Evolutionary conservation across 768 basidiomycete genomes (phyloP), one percentile per base, ranked within the genome.

Genomic region (Boletales sp.): DNA sequence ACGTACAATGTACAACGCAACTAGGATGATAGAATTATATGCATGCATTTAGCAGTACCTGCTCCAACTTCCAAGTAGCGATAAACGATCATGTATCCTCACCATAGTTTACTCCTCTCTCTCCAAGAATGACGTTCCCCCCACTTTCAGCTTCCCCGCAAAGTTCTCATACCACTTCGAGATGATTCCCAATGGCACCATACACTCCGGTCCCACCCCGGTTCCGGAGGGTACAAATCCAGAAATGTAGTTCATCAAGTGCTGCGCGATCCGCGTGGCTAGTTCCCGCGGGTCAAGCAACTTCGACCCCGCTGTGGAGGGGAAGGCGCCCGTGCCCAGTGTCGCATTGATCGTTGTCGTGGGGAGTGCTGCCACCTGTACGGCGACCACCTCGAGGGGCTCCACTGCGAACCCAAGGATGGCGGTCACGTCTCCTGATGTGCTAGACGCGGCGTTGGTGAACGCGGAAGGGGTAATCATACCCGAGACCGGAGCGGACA

Each of bases 351-450:
- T 62, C 49, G 61, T 43, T 11, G 54, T 34, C 34, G 52, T 30
- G 2, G 79, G 78, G 17, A 83, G 70, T 6, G 66, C 54, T 14
- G 75, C 72, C 30, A 88, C 66, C 56, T 93, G 83, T 1, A 73
- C 62, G 36, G 79, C 72, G 46, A 94, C 84, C 19, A 76, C 67
- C 0, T 73, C 56, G 8, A 93, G 71, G 8, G 90, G 87, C 67
- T 93, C 91, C 64, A 93, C 78, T 12, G 90, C 76, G 49, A 94
- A 72, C 1, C 92, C 92, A 8, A 94, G 79, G 48, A 87, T 76
- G 21, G 87, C 88, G 0, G 82, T 85, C 27, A 86, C 81, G 40
- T 80, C 80, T 3, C 71, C 66, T 39, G 68, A 61, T 5, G 68
- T 63, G 19, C 66, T 52, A 8, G 68, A 62, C 38, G 69, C 38